phyloP scores from a whole-genome alignment of 352 stramenopile genomes.

The Phytophthora pisi region DNA sequence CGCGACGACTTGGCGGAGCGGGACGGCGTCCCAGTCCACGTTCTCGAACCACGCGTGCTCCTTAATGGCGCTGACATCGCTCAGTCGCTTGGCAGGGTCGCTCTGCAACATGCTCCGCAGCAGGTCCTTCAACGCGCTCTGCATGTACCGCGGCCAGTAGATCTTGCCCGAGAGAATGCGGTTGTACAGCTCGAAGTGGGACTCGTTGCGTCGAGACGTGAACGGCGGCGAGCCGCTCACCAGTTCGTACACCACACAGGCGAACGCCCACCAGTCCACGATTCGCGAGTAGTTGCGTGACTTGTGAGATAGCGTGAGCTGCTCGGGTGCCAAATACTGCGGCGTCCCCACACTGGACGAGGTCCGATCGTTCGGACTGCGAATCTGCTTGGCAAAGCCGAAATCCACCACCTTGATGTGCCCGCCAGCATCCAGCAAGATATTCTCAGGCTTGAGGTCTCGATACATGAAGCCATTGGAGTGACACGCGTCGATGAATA shows the following conservation, averaged over 20 bases:
- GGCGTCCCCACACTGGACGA: conserved; percentile 66
- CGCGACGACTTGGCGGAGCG: conserved; percentile 46
- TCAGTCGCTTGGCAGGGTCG: conserved; percentile 55
- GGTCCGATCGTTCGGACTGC: conserved; percentile 42
- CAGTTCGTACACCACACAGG: conserved; percentile 85
- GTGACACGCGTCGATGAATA: conserved; percentile 66
- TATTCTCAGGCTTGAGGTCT: conserved; percentile 92
- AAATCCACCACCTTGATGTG: conserved; percentile 79
- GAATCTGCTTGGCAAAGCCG: conserved; percentile 61
- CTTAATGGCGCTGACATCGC: conserved; percentile 54
- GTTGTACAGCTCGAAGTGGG: conserved; percentile 87
- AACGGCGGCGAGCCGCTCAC: conserved; percentile 76
- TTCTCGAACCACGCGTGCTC: conserved; percentile 66
- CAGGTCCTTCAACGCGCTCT: conserved; percentile 56
- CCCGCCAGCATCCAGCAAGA: conserved; percentile 76
- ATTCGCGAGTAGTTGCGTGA: conserved; percentile 69
- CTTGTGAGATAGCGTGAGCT: conserved; percentile 65
- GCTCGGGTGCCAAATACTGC: conserved; percentile 77
- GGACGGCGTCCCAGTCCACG: conserved; percentile 70
- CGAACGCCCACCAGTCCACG: conserved; percentile 89
- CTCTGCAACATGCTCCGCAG: conserved; percentile 70
- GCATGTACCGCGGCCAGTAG: conserved; percentile 55
- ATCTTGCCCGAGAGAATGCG: conserved; percentile 77
- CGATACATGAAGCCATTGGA: conserved; percentile 75
- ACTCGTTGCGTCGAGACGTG: conserved; percentile 78